Conservation (phyloP, 345 rosid species). For the Gossypium thurberi region DNA sequence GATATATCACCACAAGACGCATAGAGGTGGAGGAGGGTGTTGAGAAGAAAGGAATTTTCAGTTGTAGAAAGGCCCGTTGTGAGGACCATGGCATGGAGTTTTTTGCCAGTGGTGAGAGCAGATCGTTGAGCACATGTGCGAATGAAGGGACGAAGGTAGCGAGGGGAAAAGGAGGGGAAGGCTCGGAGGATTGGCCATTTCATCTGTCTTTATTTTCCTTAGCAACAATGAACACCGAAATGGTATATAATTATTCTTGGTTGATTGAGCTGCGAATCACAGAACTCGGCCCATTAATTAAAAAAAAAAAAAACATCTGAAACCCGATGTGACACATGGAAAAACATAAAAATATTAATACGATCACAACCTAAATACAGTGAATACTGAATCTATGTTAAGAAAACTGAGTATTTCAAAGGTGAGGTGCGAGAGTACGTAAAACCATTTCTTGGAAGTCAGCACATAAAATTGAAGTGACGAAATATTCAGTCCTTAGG, state of each 20-base stretch:
- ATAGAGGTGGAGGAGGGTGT: conserved; percentile 53
- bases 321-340: no score
- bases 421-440: neutral
- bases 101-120: conserved; percentile 40
- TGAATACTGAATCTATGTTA: no score
- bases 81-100: conserved; percentile 54
- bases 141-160: conserved; percentile 46
- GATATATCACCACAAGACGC: conserved; percentile 30
- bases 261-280: neutral
- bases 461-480: neutral
- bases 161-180: conserved; percentile 11
- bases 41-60: conserved; percentile 45
- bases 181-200: conserved; percentile 23
- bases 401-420: neutral
- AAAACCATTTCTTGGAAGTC: neutral
- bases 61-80: conserved; percentile 34
- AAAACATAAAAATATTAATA: no score
- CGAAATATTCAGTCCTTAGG: neutral
- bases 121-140: conserved; percentile 41
- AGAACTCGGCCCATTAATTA: no score
- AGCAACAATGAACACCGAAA: neutral
- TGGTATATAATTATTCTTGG: neutral
- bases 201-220: conserved; percentile 14
- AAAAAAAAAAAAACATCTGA: no score
- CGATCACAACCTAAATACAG: no score